phyloP scores from a whole-genome alignment of 1,139 yeast genomes.

The Magnusiomyces paraingens region DNA sequence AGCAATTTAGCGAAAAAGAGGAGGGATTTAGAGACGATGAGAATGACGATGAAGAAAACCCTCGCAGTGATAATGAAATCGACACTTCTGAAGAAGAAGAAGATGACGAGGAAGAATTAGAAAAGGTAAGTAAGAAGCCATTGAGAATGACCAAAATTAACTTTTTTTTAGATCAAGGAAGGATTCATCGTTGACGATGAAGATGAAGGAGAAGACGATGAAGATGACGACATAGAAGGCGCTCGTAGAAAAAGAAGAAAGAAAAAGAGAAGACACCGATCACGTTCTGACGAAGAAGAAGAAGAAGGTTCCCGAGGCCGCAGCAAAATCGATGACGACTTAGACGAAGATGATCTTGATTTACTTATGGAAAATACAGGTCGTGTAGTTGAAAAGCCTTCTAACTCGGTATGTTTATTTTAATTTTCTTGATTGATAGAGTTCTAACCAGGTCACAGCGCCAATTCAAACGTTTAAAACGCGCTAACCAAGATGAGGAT shows the following conservation, averaged over 20 bases:
- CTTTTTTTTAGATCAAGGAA: constrained; percentile 53
- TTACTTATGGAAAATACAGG: constrained; percentile 88
- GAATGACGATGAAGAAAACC: constrained; percentile 17
- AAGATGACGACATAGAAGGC: constrained; percentile 41
- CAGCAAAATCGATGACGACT: constrained; percentile 47
- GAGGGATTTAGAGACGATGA: constrained; percentile 15
- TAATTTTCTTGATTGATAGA: not conserved
- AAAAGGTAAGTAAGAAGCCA: constrained; percentile 24
- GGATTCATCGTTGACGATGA: constrained; percentile 95
- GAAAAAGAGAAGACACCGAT: constrained; percentile 22
- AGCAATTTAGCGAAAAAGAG: constrained; percentile 9
- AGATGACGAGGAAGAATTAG: constrained; percentile 40
- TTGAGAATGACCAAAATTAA: not conserved
- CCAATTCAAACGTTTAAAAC: constrained; percentile 73
- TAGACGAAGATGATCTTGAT: constrained; percentile 94
- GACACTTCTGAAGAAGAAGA: constrained; percentile 40
- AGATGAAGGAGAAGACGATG: constrained; percentile 54
- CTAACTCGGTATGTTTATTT: constrained; percentile 2
- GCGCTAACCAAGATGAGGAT: constrained; percentile 38
- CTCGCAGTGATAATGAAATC: constrained; percentile 20
- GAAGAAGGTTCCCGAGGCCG: constrained; percentile 9
- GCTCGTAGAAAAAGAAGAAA: constrained; percentile 26
- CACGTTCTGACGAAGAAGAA: constrained; percentile 16
- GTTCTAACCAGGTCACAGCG: constrained; percentile 23
- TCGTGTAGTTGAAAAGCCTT: constrained; percentile 25